These are phyloP conservation scores for Trichoderma asperelloides DNA, from an alignment of 495 filamentous ascomycete species.

Conservation along the genomic window DNA sequence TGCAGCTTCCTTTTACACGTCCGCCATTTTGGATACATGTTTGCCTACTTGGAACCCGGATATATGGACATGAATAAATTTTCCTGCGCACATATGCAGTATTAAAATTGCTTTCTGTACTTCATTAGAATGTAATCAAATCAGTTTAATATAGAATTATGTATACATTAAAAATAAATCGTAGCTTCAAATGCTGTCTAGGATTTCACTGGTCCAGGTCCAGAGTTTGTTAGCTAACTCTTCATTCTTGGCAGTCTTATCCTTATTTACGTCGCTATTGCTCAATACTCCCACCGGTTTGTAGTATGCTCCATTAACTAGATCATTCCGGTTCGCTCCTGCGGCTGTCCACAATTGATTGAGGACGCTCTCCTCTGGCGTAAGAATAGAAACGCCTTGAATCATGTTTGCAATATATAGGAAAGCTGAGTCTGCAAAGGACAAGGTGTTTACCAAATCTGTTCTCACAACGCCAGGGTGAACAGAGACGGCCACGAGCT, in stretches of 20 bases:
- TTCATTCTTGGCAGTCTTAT: neutral
- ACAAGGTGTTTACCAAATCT: neutral
- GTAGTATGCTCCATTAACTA: conserved; percentile 44
- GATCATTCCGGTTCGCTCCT: conserved; percentile 19
- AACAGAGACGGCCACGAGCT: neutral
- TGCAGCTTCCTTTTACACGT: no score
- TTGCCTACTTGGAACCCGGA: no score
- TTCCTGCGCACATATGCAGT: no score
- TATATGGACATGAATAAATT: no score
- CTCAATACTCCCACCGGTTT: conserved; percentile 41
- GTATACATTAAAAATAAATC: no score
- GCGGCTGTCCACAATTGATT: conserved; percentile 54
- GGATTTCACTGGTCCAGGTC: neutral
- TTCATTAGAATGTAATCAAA: no score
- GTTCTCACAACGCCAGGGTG: neutral
- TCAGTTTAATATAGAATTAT: no score
- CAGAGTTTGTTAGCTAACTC: neutral
- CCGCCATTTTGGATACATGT: no score
- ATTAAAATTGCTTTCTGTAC: no score
- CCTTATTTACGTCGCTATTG: conserved; percentile 6
- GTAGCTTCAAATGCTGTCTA: conserved; percentile 17
- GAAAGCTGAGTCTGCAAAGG: neutral
- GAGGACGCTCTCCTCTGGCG: conserved; percentile 37
- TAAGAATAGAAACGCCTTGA: neutral
- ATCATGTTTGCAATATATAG: neutral